These are phyloP conservation scores for Diaporthe sp. DNA, from an alignment of 2,329 filamentous ascomycete species.

Conservation along the genomic window DNA sequence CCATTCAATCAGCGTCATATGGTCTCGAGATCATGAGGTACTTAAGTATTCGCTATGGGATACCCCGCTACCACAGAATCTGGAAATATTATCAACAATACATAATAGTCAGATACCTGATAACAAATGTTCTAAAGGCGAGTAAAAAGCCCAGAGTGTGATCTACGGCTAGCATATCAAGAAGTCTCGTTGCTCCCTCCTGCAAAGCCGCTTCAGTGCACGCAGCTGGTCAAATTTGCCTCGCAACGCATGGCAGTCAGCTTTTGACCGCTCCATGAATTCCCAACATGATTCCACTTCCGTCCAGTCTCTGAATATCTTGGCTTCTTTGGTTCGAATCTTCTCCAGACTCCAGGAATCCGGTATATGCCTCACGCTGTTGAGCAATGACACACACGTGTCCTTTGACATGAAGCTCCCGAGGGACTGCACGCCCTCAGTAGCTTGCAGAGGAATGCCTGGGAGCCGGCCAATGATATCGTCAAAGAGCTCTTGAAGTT, in stretches of 20 bases:
- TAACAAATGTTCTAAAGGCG: too few relatives aligned
- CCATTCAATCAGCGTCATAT: too few relatives aligned
- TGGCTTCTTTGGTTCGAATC: not conserved
- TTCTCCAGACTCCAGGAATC: not conserved
- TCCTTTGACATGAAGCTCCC: not conserved
- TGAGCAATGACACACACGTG: not conserved
- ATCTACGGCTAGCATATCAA: conserved; percentile 1
- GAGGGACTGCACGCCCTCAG: not conserved
- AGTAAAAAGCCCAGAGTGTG: not conserved
- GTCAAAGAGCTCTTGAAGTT: not conserved
- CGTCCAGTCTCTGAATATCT: not conserved
- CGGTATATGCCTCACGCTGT: not conserved
- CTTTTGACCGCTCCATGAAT: not conserved
- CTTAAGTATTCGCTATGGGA: too few relatives aligned
- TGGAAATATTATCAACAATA: too few relatives aligned
- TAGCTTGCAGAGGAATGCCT: too few relatives aligned
- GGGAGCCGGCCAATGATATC: not conserved
- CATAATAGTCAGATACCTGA: too few relatives aligned
- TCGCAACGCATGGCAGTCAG: not conserved
- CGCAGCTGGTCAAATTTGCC: not conserved
- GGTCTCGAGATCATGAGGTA: too few relatives aligned
- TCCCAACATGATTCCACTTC: conserved; percentile 11
- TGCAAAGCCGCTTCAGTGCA: conserved; percentile 2
- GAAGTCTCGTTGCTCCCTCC: conserved; percentile 5
- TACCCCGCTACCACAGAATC: fast-evolving